Evolutionary conservation across 345 rosid genomes (phyloP).

Genomic region (Psidium guajava): DNA sequence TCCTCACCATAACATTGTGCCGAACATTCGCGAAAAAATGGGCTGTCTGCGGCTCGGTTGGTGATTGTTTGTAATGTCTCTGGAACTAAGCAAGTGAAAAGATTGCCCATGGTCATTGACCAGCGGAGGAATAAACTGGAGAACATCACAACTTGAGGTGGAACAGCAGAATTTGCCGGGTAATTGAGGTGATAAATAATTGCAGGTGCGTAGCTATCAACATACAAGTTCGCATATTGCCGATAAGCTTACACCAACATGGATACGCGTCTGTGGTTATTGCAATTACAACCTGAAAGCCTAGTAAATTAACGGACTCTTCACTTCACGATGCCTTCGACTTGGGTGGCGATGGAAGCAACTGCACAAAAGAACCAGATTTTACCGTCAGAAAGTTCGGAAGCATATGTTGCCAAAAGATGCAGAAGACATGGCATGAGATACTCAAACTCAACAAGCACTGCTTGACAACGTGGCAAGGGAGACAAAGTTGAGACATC

Average conservation of each 20-base stretch:
- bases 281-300: constrained; percentile 1
- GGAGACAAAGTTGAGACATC: neutral
- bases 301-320: constrained; percentile 13
- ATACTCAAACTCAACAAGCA: neutral
- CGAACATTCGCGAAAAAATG: neutral
- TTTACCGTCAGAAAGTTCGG: neutral
- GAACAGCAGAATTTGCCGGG: neutral
- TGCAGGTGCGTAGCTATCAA: neutral
- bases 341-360: constrained; percentile 59
- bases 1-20: neutral
- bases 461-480: neutral
- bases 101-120: neutral
- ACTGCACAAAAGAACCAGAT: constrained; percentile 23
- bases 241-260: constrained; percentile 11
- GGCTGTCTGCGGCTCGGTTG: neutral
- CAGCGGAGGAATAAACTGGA: neutral
- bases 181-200: neutral
- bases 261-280: neutral
- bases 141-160: neutral
- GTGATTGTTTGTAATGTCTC: neutral
- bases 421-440: neutral
- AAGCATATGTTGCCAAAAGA: neutral
- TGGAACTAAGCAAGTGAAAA: neutral
- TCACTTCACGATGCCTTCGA: constrained; percentile 34
- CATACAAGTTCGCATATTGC: constrained; percentile 7